Percentiles rank a stretch among this genome's conserved stretches.
Conservation (phyloP, 768 basidiomycete genomes). For the Lactifluus piperatus region DNA sequence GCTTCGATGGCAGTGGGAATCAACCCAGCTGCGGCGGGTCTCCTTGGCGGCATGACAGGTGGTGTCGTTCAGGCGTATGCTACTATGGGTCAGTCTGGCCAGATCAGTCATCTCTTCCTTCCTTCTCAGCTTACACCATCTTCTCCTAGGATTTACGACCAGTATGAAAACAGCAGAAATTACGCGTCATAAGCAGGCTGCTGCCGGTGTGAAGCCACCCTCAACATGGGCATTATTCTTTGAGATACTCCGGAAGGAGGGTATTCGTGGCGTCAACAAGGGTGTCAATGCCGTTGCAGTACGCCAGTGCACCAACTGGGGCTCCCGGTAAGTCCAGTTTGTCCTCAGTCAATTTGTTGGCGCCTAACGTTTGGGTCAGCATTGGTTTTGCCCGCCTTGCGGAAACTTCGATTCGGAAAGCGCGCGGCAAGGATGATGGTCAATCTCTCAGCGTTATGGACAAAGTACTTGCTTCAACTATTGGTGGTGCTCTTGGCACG, state of each 20-base stretch:
- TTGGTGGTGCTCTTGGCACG: constrained; percentile 92
- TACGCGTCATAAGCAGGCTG: constrained; percentile 88
- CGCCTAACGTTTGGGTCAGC: constrained; percentile 33
- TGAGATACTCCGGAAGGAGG: constrained; percentile 91
- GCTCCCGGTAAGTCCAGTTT: constrained; percentile 55
- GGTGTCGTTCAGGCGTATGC: constrained; percentile 97
- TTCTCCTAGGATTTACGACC: constrained; percentile 79
- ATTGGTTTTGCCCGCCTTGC: constrained; percentile 97
- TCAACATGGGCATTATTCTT: constrained; percentile 92
- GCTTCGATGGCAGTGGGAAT: constrained; percentile 55
- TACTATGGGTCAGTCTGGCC: constrained; percentile 85
- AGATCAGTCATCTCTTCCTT: no score
- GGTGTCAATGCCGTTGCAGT: constrained; percentile 94
- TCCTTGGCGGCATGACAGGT: constrained; percentile 95
- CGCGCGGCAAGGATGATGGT: constrained; percentile 69
- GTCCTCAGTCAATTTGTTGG: neutral
- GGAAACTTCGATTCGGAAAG: constrained; percentile 66
- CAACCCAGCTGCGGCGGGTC: constrained; percentile 73
- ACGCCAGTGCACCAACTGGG: constrained; percentile 91
- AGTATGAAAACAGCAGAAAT: constrained; percentile 99
- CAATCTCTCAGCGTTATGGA: constrained; percentile 71
- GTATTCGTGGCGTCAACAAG: constrained; percentile 95
- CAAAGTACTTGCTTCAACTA: constrained; percentile 79
- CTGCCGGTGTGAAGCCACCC: constrained; percentile 74
- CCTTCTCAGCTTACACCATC: neutral